Evolutionary conservation across 2,329 filamentous ascomycete species (phyloP).

Genomic region (Ceratocystis alfenasii): DNA sequence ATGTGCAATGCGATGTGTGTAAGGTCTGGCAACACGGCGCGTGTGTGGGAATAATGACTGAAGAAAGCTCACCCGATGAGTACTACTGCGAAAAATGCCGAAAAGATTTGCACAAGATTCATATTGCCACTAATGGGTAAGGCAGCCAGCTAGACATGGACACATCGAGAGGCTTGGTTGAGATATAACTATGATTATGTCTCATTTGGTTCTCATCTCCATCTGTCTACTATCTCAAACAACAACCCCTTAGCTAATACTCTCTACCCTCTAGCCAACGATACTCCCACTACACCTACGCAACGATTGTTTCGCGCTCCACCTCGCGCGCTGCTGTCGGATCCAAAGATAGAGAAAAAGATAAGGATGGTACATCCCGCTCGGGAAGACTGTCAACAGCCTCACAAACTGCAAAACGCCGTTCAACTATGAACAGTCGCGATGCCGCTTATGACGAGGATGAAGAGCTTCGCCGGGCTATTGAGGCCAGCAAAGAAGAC

Average conservation of each 20-base stretch:
- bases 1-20: slow-evolving; percentile 95
- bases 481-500: slow-evolving; percentile 90
- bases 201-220: not conserved
- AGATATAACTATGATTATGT: slow-evolving; percentile 21
- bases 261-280: slow-evolving; percentile 39
- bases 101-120: slow-evolving; percentile 80
- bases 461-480: slow-evolving; percentile 72
- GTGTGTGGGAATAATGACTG: slow-evolving; percentile 93
- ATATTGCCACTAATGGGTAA: slow-evolving; percentile 73
- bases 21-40: slow-evolving; percentile 98
- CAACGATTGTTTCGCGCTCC: slow-evolving; percentile 44
- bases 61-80: slow-evolving; percentile 83
- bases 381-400: slow-evolving; percentile 41
- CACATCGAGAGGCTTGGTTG: slow-evolving; percentile 18
- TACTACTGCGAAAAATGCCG: slow-evolving; percentile 96
- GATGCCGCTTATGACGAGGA: slow-evolving; percentile 94
- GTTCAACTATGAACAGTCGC: slow-evolving; percentile 95
- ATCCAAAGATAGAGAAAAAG: slow-evolving; percentile 37
- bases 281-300: slow-evolving; percentile 53
- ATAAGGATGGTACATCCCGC: slow-evolving; percentile 49
- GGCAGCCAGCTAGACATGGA: slow-evolving; percentile 29
- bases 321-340: slow-evolving; percentile 44
- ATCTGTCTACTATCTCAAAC: not conserved
- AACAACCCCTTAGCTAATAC: not conserved
- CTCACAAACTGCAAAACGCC: slow-evolving; percentile 58